A percentile compares a stretch with the other conserved stretches of the same genome.
Evolutionary conservation across 2,329 filamentous ascomycete genomes (phyloP).

Genomic region (Paraphoma sp.): DNA sequence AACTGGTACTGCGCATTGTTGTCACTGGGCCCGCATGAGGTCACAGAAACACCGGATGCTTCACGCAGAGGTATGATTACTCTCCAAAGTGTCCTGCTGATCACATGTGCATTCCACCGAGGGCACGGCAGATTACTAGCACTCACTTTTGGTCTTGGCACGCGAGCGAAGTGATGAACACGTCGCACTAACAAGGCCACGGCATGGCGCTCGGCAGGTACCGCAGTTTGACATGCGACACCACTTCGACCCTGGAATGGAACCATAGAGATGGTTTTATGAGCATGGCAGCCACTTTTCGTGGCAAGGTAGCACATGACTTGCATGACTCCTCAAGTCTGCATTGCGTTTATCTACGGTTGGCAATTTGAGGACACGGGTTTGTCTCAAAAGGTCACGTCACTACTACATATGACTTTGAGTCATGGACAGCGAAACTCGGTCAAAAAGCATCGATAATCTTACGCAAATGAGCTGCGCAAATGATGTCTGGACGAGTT

Average conservation of each 20-base stretch:
- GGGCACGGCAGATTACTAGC: slow-evolving; percentile 2
- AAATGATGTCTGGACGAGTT: too few species aligned
- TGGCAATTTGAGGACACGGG: neutral
- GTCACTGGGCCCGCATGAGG: slow-evolving; percentile 5
- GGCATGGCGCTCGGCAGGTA: neutral
- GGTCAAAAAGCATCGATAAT: too few species aligned
- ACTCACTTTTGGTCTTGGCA: neutral
- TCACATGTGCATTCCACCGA: slow-evolving; percentile 1
- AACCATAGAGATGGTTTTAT: slow-evolving; percentile 2
- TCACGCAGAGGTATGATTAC: slow-evolving; percentile 4
- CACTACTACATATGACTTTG: too few species aligned
- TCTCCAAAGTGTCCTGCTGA: slow-evolving; percentile 1
- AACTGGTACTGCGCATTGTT: slow-evolving; percentile 5
- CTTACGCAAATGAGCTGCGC: too few species aligned
- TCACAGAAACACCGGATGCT: slow-evolving; percentile 5
- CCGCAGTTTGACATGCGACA: slow-evolving; percentile 8
- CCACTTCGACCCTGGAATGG: neutral
- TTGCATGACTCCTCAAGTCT: neutral
- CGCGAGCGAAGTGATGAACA: neutral
- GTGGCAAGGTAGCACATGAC: neutral
- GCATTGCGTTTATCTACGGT: neutral
- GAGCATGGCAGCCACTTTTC: slow-evolving; percentile 2
- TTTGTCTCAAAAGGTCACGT: neutral
- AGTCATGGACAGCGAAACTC: too few species aligned
- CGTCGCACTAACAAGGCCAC: neutral